Percentiles rank a stretch among this genome's conserved stretches.
Evolutionary conservation across 73 alveolate species (phyloP).

Genomic region (Symbiodinium pilosum): DNA sequence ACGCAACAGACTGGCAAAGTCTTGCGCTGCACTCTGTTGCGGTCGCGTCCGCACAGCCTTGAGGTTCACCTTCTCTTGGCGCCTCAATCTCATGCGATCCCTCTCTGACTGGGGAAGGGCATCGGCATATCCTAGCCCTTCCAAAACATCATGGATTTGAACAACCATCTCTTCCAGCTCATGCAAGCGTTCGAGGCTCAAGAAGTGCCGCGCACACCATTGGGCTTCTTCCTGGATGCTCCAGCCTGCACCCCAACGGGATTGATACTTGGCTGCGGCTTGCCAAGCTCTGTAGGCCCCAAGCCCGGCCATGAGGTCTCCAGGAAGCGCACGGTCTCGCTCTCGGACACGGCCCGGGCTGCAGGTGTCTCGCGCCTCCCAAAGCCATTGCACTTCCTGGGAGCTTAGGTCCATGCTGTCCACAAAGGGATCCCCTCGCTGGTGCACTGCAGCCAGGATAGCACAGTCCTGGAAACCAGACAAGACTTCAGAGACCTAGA

Average conservation of each 20-base stretch:
- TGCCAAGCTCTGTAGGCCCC: constrained; percentile 72
- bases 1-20: background rate
- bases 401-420: constrained; percentile 42
- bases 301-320: constrained; percentile 61
- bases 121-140: constrained; percentile 42
- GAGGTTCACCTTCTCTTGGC: constrained; percentile 23
- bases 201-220: constrained; percentile 43
- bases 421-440: constrained; percentile 66
- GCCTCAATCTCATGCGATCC: constrained; percentile 21
- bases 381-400: constrained; percentile 25
- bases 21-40: background rate
- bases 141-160: constrained; percentile 65
- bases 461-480: constrained; percentile 48
- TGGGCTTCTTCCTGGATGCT: constrained; percentile 32
- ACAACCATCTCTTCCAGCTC: constrained; percentile 72
- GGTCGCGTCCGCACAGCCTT: background rate
- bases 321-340: constrained; percentile 13
- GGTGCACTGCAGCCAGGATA: constrained; percentile 60
- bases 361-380: constrained; percentile 25
- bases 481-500: background rate
- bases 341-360: constrained; percentile 47
- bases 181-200: constrained; percentile 51
- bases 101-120: constrained; percentile 6
- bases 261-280: background rate
- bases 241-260: background rate